Base-by-base conservation (phyloP, 192 early-diverging fungal genomes). In the Obelidium mucronatum region DNA sequence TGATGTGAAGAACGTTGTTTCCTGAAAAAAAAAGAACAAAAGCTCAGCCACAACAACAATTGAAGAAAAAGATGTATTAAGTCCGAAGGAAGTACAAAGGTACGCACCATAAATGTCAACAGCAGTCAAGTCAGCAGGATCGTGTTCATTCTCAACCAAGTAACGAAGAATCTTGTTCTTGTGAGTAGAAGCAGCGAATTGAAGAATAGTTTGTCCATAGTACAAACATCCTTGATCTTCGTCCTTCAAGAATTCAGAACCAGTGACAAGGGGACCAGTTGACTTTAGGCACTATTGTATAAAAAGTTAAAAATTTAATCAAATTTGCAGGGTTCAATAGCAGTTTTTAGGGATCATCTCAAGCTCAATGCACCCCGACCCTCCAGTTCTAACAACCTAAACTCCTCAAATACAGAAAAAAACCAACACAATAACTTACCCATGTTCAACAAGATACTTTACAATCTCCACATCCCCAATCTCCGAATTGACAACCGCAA, bases 1-100 rank as follows among this genome's bases (percentile, higher is more conserved):
- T 52, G 17, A 78, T 48, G 67, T 80, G 79, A 11, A 80, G 52
- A 37, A 67, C 75, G 67, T 73, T 80, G 79, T 80, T 80, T 39
- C 69, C 55, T 58, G 55, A 48, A 15, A 15, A 48, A 48, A 48
- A 19, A 48, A 19, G 8, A 15, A 6, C 44, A 48, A 15, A 6
- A 48, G 11, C 44, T 48, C 19, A 0, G 44, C 44, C 44, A 48
- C 44, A 48, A 19, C n/a, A n/a, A n/a, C n/a, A n/a, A n/a, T n/a
- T n/a, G n/a, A n/a, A n/a, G n/a, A n/a, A n/a, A n/a, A n/a, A n/a
- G n/a, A n/a, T n/a, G n/a, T n/a, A n/a, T n/a, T n/a, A n/a, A n/a
- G n/a, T n/a, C n/a, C n/a, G n/a, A n/a, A n/a, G n/a, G n/a, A n/a
- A n/a, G n/a, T n/a, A n/a, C n/a, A n/a, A n/a, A n/a, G n/a, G n/a